phyloP scores from a whole-genome alignment of 1,284 basidiomycete species.

The Cystobasidium sp. region DNA sequence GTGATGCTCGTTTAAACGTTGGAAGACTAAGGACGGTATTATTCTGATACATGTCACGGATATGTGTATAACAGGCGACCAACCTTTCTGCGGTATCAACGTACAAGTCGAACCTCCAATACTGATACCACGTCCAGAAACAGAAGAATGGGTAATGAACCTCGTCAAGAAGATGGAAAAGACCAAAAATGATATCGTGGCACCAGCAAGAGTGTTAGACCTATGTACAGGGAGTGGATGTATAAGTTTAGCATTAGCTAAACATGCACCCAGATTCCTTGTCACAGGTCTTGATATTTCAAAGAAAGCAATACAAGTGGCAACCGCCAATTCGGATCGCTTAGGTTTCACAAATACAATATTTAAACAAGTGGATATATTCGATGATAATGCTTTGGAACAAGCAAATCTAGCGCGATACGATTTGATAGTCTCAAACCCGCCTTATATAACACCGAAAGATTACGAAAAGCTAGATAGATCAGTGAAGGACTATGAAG shows the following conservation, averaged over 20 bases:
- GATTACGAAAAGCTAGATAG: conserved; percentile 69
- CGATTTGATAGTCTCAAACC: conserved; percentile 84
- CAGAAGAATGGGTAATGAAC: conserved; percentile 70
- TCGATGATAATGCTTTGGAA: conserved; percentile 56
- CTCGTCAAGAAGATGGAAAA: conserved; percentile 45
- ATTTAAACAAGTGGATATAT: conserved; percentile 60
- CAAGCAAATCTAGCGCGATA: conserved; percentile 56
- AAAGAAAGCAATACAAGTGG: conserved; percentile 69
- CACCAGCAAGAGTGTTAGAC: conserved; percentile 66
- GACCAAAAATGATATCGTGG: conserved; percentile 54
- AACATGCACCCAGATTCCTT: conserved; percentile 6
- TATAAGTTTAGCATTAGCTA: conserved; percentile 75
- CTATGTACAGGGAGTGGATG: conserved; percentile 88
- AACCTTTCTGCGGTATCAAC: conserved; percentile 82
- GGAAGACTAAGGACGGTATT: conserved; percentile 37
- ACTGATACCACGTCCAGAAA: conserved; percentile 90
- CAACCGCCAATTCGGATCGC: conserved; percentile 68
- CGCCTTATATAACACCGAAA: conserved; percentile 79
- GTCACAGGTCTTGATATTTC: conserved; percentile 71
- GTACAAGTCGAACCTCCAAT: conserved; percentile 73
- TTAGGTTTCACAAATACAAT: conserved; percentile 54
- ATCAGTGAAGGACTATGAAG: conserved; percentile 77
- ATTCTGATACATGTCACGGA: conserved; percentile 27
- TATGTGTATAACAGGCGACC: conserved; percentile 66
- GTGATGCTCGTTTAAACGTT: too few species aligned